Evolutionary conservation across 2,329 filamentous ascomycete species (phyloP).

Genomic region (Colletotrichum gloeosporioides): DNA sequence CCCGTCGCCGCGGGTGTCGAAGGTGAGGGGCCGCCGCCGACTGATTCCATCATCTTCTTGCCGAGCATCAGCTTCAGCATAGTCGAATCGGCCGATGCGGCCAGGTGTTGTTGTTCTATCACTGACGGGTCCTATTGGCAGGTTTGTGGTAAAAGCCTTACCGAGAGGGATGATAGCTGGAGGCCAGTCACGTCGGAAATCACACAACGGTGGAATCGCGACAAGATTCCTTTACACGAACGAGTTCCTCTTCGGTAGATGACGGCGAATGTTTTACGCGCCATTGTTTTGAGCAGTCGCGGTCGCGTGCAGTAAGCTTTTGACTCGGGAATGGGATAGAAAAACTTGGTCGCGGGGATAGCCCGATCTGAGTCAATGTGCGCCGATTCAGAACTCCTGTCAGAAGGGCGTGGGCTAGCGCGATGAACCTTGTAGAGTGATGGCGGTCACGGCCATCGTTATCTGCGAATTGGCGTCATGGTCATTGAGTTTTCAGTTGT

Average conservation of each 20-base stretch:
- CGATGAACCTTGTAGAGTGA: not conserved
- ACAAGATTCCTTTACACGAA: not conserved
- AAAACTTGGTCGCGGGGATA: not conserved
- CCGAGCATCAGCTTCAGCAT: not conserved
- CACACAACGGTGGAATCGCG: not conserved
- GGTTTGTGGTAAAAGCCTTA: not conserved
- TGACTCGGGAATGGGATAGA: not conserved
- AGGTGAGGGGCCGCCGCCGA: not conserved
- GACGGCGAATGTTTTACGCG: not conserved
- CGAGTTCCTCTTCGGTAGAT: not conserved
- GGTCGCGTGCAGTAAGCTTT: not conserved
- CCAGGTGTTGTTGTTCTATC: too few relatives aligned
- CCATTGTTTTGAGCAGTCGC: not conserved
- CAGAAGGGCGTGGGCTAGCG: not conserved
- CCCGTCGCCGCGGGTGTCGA: not conserved
- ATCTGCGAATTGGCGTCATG: not conserved
- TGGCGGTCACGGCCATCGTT: not conserved
- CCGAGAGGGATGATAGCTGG: not conserved
- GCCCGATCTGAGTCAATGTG: not conserved
- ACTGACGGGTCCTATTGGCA: not conserved
- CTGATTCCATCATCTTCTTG: not conserved
- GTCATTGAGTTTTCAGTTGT: not conserved
- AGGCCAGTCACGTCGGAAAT: not conserved
- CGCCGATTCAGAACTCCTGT: not conserved
- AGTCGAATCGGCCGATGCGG: too few relatives aligned